Evolutionary conservation across 148 eudicot species (phyloP), one percentile per base, ranked within the genome.

Genomic region (Vaccinium myrtillus): DNA sequence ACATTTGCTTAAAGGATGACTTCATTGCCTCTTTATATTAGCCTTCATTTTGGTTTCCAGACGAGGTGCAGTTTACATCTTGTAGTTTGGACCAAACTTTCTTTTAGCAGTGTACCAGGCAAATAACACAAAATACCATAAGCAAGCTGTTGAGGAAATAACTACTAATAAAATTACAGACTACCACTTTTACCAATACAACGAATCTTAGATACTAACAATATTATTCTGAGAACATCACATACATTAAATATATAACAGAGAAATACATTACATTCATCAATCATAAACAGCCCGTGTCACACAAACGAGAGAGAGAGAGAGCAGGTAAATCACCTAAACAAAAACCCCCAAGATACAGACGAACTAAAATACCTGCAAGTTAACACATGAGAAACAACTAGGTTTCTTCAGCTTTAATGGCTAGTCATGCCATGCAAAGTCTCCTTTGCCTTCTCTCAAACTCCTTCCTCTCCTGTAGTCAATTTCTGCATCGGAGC

Each of bases 401-500:
- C 73, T n/a, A 6, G 36, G 18, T 56, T n/a, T 79, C 69, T 56
- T 54, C 79, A 7, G 39, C 67, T 46, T 49, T 16, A 15, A 27
- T 65, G 80, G 77, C 85, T 78, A 78, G 49, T 70, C 49, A 46
- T 77, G 82, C 85, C 85, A 82, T 65, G 77, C 83, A 16, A 84
- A 86, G 53, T 86, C 87, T 83, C 90, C 88, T 77, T 88, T 88
- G 83, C 90, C 85, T 88, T 91, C 93, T 82, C 97, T 92, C 90
- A 92, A 88, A 84, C 95, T 96, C 84, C 94, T 85, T 32, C 94
- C 97, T 90, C 99, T 92, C 83, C 97, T 94, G 83, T 96, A 96
- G 81, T 96, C 99, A 73, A 96, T 89, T 87, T 96, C 99, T 78
- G 99, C 99, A 87, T 96, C 99, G 1, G 99, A 96, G 89, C 91